These are phyloP conservation scores for Goffeauzyma gilvescens DNA, from an alignment of 768 basidiomycete genomes.

Conservation along the genomic window DNA sequence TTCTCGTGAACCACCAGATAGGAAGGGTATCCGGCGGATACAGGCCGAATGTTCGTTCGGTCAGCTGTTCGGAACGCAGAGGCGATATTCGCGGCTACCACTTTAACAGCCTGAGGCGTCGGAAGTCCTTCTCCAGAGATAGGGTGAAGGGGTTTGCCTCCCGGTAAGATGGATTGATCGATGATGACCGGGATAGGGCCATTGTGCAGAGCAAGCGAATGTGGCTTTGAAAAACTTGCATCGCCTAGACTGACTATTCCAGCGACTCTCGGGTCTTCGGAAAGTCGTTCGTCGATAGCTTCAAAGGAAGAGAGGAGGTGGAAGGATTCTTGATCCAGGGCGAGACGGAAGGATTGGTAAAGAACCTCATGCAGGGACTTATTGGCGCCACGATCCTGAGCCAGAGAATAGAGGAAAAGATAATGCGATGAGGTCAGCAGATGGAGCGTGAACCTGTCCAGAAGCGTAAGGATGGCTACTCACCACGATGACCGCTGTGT, in stretches of 20 bases:
- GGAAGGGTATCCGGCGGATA: not conserved
- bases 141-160: slow-evolving; percentile 1
- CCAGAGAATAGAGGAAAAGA: not conserved
- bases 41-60: too few species aligned
- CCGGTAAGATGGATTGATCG: slow-evolving; percentile 5
- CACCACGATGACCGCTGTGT: slow-evolving; percentile 4
- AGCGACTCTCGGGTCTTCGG: not conserved
- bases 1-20: slow-evolving; percentile 8
- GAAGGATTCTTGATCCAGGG: slow-evolving; percentile 3
- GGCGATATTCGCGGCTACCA: not conserved
- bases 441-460: not conserved
- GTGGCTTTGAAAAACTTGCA: not conserved
- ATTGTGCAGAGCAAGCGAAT: not conserved
- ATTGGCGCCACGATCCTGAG: too few species aligned
- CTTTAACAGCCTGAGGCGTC: not conserved
- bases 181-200: slow-evolving; percentile 1
- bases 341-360: not conserved
- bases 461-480: not conserved
- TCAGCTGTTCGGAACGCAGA: not conserved
- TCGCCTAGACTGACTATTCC: slow-evolving; percentile 1
- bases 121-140: not conserved
- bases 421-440: not conserved
- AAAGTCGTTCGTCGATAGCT: not conserved
- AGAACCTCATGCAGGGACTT: not conserved
- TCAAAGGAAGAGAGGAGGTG: not conserved